Base-by-base conservation (phyloP, 1,139 yeast genomes). In the Suhomyces terraborum region DNA sequence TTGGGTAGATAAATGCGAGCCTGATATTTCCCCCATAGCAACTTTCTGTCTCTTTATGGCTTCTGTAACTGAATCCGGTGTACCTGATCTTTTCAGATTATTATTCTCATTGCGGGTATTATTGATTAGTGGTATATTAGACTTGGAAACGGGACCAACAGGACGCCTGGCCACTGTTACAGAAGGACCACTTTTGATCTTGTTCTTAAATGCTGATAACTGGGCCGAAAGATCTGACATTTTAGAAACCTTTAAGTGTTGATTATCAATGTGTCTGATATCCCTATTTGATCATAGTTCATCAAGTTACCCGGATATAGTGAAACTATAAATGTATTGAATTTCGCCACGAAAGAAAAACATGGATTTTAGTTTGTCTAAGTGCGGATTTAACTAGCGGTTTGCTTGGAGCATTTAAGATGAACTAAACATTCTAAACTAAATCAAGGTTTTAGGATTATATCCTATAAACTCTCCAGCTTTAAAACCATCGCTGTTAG, bases 1-100 rank as follows among this genome's bases (percentile, higher is more conserved):
- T 60, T 86, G 88, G 0, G 96, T 88, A 8, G 91, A 83, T 47
- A 84, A 76, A 59, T 86, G 95, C 9, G 85, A 75, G 1, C 77
- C 76, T 5, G 73, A 64, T 48, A 69, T 57, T 35, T 60, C 66
- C 4, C 55, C 60, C 43, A 50, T 46, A 28, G 57, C 47, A 4
- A 55, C 53, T 45, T 62, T 69, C 35, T 68, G 76, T 34, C 72
- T 57, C 45, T 73, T 73, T 30, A 63, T 55, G 12, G 67, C 67
- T 39, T 67, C 74, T 13, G 61, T 57, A 12, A 63, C 61, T 2
- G 66, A 45, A 35, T 69, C 73, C 8, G 49, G 49, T 32, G 36
- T 9, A 7, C 43, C 43, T 6, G 45, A 49, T 41, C 60, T 52
- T 50, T 55, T 55, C 22, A 24, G 46, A 13, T 41, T 32, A 33